Evolutionary conservation across 2,329 filamentous ascomycete genomes (phyloP).

Genomic region (Ophiostoma angusticollis): DNA sequence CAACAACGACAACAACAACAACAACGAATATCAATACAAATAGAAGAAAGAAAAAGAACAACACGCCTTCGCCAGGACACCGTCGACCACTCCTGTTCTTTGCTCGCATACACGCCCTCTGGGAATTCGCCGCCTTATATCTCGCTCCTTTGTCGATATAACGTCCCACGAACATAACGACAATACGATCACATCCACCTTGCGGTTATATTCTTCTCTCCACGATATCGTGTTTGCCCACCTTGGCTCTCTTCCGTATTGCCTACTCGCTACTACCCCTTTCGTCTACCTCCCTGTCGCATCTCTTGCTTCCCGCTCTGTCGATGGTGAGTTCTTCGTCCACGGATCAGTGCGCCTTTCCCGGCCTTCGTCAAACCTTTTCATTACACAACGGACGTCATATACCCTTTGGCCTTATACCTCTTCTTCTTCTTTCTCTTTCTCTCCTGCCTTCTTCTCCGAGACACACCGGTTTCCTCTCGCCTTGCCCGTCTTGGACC

Average conservation of each 20-base stretch:
- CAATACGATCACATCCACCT: neutral
- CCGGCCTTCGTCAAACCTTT: neutral
- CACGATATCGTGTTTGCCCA: neutral
- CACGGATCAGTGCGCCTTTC: no score
- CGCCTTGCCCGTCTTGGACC: constrained; percentile 16
- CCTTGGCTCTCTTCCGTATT: neutral
- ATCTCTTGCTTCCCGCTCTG: neutral
- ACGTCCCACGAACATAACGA: neutral
- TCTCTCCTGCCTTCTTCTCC: constrained; percentile 17
- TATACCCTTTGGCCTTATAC: no score
- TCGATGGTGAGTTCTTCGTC: neutral
- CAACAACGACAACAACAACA: neutral
- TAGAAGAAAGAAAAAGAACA: neutral
- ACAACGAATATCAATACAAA: neutral
- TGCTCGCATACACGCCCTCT: neutral
- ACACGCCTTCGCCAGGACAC: no score
- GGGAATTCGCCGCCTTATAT: neutral
- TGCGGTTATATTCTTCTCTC: neutral
- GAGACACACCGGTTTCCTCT: constrained; percentile 13
- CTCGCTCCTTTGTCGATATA: neutral
- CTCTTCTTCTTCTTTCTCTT: no score
- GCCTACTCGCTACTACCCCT: no score
- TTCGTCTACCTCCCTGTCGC: neutral
- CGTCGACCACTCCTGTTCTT: constrained; percentile 1
- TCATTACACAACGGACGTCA: neutral